Evolutionary conservation across 2,329 filamentous ascomycete species (phyloP).

Genomic region (Torrubiellomyces zombiae): DNA sequence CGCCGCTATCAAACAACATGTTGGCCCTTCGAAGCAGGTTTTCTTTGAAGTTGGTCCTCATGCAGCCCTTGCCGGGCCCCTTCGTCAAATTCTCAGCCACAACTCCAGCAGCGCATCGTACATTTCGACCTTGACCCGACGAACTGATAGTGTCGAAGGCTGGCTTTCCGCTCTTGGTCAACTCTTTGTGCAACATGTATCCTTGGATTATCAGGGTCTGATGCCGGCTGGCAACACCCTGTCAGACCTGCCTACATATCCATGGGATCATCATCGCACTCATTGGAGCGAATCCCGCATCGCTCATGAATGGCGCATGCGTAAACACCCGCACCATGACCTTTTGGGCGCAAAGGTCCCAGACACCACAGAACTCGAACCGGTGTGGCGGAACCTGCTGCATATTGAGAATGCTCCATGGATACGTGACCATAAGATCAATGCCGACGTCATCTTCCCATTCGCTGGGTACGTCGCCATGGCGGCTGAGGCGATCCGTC

Average conservation of each 20-base stretch:
- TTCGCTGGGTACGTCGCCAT: constrained; percentile 19
- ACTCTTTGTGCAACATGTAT: constrained; percentile 1
- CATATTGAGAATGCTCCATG: constrained; percentile 16
- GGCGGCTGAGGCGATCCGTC: constrained; percentile 9
- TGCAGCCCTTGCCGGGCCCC: constrained; percentile 6
- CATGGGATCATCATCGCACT: constrained; percentile 4
- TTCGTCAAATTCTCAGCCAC: constrained; percentile 5
- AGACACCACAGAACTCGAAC: constrained; percentile 6
- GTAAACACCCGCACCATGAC: constrained; percentile 1
- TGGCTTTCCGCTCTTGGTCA: constrained; percentile 6
- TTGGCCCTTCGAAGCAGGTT: not conserved
- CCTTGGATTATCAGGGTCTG: constrained; percentile 3
- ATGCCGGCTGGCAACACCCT: constrained; percentile 1
- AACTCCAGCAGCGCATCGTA: constrained; percentile 2
- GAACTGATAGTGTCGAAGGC: not conserved
- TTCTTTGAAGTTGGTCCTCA: constrained; percentile 10
- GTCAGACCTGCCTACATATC: constrained; percentile 6
- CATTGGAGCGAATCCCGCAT: constrained; percentile 6
- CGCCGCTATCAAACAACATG: not conserved
- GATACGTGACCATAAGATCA: constrained; percentile 25
- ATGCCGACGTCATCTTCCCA: constrained; percentile 24
- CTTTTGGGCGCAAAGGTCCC: constrained; percentile 7
- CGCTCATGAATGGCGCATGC: constrained; percentile 3
- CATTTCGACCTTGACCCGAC: constrained; percentile 3
- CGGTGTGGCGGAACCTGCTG: constrained; percentile 9